Base-by-base conservation (phyloP, 768 basidiomycete genomes). In the Trametes cinnabarina region DNA sequence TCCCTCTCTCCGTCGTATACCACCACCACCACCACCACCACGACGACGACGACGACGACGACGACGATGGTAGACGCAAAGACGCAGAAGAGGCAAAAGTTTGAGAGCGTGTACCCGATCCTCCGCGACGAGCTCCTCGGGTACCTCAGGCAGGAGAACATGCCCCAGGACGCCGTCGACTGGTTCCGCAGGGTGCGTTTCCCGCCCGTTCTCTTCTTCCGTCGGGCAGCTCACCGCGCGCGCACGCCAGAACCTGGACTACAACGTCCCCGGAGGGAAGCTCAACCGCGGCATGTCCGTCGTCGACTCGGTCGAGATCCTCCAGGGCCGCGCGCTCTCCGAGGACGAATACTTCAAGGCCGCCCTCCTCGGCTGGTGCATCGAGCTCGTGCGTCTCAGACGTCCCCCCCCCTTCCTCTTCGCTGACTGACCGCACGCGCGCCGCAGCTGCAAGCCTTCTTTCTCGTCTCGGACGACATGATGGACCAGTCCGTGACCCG, bases 271-370 rank as follows among this genome's bases (percentile, higher is more conserved):
- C 0, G 92, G 93, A 40, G 94, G 94, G 3, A 98, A 98, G 74
- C 86, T 98, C 52, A 98, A 97, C 74, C 86, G 96, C 34, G 94
- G 96, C n/a, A 79, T 98, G 76, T 94, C 93, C 11, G 94, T 97
- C 66, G 88, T 94, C 44, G 96, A 98, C 72, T 90, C 92, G 3
- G 90, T 87, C 51, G 87, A 92, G 74, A 94, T 98, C 69, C 73
- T 98, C 59, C 85, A 87, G 58, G 92, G 89, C 1, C 76, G 83
- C 2, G 46, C 74, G 17, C 73, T 96, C 61, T 78, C 78, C 0
- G 92, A 94, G 0, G 85, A 90, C 5, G 94, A 98, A 75, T 98
- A 96, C 76, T 78, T 88, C 74, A 85, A 90, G 64, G 83, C 92
- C 7, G 95, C 92, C 4, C 74, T 96, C 28, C 79, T 98, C 26